Evolutionary conservation across 1,284 basidiomycete genomes (phyloP), one percentile per base, ranked within the genome.

Genomic region (Anthracocystis setariae): DNA sequence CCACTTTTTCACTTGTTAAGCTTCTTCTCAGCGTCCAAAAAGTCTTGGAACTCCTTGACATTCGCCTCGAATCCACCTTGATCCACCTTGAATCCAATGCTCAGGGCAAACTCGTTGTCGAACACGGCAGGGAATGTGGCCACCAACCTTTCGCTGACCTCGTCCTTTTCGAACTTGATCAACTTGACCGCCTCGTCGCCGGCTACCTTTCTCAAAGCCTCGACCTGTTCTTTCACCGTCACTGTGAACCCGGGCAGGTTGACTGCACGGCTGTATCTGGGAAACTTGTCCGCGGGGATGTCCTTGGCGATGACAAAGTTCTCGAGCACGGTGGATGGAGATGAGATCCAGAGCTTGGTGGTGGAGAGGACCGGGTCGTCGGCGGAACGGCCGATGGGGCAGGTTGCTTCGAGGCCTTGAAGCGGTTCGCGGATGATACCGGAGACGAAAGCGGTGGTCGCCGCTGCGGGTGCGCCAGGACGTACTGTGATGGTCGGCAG

Each of bases 391-490:
- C 73, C 73, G 29, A 76, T 71, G 5, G 73, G 73, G 49, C 73
- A 76, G 18, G 55, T 62, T 9, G 71, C 62, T n/a, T 33, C 25
- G 7, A 66, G 25, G 5, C 73, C 73, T 32, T 62, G 51, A 0
- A 76, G 53, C 0, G 73, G 73, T 32, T 76, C 73, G 8, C 73
- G 39, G 39, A 76, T 61, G 55, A 76, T 76, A 8, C 71, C 70
- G 0, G 71, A 74, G 17, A 76, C 73, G 20, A 76, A 76, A 7
- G 73, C 71, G 1, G 71, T 62, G 1, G 71, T 76, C 2, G 73
- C 73, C 7, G 55, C 58, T 5, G 71, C 62, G 3, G 73, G 73
- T n/a, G 61, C 52, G 23, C 73, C 73, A 0, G 73, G 73, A 12
- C 73, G 53, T 5, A 66, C 55, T 2, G 68, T 64, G 40, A 76